Evolutionary conservation across 768 basidiomycete species (phyloP), one percentile per base, ranked within the genome.

Genomic region (Lyophyllum semitale): DNA sequence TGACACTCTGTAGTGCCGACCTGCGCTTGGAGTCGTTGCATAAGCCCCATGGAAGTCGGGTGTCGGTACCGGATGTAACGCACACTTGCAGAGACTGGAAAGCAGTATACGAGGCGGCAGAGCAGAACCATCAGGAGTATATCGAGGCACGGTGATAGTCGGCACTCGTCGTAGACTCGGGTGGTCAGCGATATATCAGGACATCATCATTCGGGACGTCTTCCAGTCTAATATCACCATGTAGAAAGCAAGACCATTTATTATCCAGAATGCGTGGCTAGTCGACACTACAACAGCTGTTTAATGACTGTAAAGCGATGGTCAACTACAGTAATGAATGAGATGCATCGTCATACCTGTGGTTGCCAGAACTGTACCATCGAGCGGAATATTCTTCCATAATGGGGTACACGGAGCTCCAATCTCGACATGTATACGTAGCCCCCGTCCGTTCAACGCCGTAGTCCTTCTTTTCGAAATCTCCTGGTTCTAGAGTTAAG

Each of bases 401-500:
- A 29, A 44, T 32, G 6, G 55, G 54, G 47, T 70, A 72, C 12
- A 68, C 55, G 4, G 50, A 35, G 4, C 46, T 52, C 69, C 68
- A 72, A 56, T 74, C 71, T 15, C 57, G 51, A 50, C 72, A 75
- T n/a, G 55, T 51, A 51, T 73, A 68, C 4, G 64, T 63, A 1
- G 63, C 60, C 1, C 69, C 69, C 9, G 59, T 42, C 33, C 69
- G 50, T 23, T 69, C 61, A 18, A 48, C 46, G 5, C 48, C 60
- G 46, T 68, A 68, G 43, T 71, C 59, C 17, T 63, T 45, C 35
- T 55, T 35, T 52, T 48, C 46, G 33, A 68, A 70, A 33, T 70
- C 65, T 0, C 62, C 74, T 0, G 67, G 68, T 48, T 78, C 77
- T 32, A 78, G 56, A 6, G 74, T 76, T 15, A 72, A 48, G 61